Percentiles rank a stretch among this genome's conserved stretches.
These are phyloP conservation scores for Primulina huaijiensis DNA, from an alignment of 257 asterid genomes.

Conservation along the genomic window DNA sequence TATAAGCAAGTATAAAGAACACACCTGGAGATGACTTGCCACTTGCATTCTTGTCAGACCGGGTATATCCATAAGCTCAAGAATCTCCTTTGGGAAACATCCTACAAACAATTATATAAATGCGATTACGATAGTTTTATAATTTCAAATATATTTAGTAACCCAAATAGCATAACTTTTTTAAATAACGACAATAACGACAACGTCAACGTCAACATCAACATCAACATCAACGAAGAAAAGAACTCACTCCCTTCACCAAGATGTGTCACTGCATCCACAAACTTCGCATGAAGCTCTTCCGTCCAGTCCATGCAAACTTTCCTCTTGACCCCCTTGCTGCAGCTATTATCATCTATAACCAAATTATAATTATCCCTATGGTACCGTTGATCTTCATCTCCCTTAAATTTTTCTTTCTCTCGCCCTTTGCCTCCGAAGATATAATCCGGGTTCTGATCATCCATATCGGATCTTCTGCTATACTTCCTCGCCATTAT, in stretches of 20 bases:
- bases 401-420: not conserved
- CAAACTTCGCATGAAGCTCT: constrained; percentile 38
- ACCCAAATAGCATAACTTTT: too few relatives aligned
- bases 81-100: constrained; percentile 45
- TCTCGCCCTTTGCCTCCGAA: constrained; percentile 4
- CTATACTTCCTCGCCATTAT: not conserved
- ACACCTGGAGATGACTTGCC: constrained; percentile 55
- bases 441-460: not conserved
- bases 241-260: constrained; percentile 47
- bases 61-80: constrained; percentile 41
- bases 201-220: too few relatives aligned
- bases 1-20: not conserved
- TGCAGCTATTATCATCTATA: not conserved
- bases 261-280: constrained; percentile 34
- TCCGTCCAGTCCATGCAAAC: constrained; percentile 42
- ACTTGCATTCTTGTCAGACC: constrained; percentile 58
- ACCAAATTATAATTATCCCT: constrained; percentile 7
- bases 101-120: constrained; percentile 16
- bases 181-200: too few relatives aligned
- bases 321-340: constrained; percentile 27
- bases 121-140: too few relatives aligned
- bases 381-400: not conserved
- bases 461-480: not conserved
- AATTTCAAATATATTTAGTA: too few relatives aligned
- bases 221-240: too few relatives aligned